Evolutionary conservation across 768 basidiomycete species (phyloP).

Genomic region (Dendrothele bispora): DNA sequence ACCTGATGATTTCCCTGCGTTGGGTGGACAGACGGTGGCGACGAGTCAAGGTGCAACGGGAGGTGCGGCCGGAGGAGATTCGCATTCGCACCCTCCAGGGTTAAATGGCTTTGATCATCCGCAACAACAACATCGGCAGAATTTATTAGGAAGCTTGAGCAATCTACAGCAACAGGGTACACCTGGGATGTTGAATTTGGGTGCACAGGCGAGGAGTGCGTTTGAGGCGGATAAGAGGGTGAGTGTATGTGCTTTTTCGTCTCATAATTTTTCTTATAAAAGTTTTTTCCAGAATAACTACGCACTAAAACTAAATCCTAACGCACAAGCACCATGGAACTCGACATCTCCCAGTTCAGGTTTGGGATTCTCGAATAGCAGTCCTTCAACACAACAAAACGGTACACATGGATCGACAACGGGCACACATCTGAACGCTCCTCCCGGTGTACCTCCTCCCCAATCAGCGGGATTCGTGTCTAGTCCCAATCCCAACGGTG

Average conservation of each 20-base stretch:
- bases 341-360: constrained; percentile 8
- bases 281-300: constrained; percentile 69
- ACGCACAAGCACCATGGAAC: constrained; percentile 28
- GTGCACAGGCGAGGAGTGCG: constrained; percentile 43
- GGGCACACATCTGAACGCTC: constrained; percentile 55
- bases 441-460: constrained; percentile 37
- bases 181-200: constrained; percentile 68
- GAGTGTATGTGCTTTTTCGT: constrained; percentile 55
- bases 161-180: constrained; percentile 42
- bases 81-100: constrained; percentile 68
- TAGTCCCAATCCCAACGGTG: constrained; percentile 23
- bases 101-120: constrained; percentile 70
- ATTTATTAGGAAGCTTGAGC: constrained; percentile 51
- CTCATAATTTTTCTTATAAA: constrained; percentile 13
- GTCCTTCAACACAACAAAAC: constrained; percentile 39
- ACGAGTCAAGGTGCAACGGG: constrained; percentile 33
- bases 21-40: constrained; percentile 51
- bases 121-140: constrained; percentile 61
- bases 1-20: constrained; percentile 88
- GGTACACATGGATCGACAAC: constrained; percentile 40
- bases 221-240: constrained; percentile 64
- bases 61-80: no score
- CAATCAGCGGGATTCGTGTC: constrained; percentile 14
- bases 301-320: constrained; percentile 58
- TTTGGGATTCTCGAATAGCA: no score